phyloP scores from a whole-genome alignment of 2,329 filamentous ascomycete genomes.

The Berkeleyomyces rouxiae region DNA sequence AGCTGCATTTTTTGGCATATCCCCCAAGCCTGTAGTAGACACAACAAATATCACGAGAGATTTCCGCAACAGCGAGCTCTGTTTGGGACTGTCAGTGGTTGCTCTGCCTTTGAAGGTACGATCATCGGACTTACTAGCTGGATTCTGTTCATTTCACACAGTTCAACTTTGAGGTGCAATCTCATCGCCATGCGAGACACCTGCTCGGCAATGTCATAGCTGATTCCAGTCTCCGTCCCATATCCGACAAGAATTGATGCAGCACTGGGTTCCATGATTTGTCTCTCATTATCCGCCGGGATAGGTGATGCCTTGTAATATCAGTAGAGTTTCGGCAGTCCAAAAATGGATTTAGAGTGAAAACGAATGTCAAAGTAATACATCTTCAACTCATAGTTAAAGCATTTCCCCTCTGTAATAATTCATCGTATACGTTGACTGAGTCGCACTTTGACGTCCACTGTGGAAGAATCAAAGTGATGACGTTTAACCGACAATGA shows the following conservation, averaged over 20 bases:
- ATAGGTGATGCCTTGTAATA: not conserved
- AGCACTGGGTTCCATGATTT: not conserved
- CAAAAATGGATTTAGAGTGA: too few species aligned
- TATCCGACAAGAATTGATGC: constrained; percentile 57
- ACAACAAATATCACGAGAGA: constrained; percentile 60
- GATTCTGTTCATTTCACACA: constrained; percentile 62
- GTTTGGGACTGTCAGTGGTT: not conserved
- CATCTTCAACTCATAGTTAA: too few species aligned
- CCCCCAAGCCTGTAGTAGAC: constrained; percentile 89
- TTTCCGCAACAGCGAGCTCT: constrained; percentile 35
- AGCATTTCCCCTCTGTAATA: not conserved
- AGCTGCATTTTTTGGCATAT: constrained; percentile 70
- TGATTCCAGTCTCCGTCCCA: constrained; percentile 88
- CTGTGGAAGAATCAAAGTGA: not conserved
- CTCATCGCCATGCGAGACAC: constrained; percentile 58
- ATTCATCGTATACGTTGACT: not conserved
- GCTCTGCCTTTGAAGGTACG: not conserved
- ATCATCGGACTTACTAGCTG: constrained; percentile 46
- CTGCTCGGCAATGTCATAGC: constrained; percentile 80
- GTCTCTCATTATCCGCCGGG: not conserved
- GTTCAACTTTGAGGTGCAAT: constrained; percentile 57
- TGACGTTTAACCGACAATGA: not conserved
- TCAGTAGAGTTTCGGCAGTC: not conserved
- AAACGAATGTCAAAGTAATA: too few species aligned
- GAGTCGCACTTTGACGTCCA: not conserved